Base-by-base conservation (phyloP, 352 stramenopile genomes). In the Pythium vanterpoolii region DNA sequence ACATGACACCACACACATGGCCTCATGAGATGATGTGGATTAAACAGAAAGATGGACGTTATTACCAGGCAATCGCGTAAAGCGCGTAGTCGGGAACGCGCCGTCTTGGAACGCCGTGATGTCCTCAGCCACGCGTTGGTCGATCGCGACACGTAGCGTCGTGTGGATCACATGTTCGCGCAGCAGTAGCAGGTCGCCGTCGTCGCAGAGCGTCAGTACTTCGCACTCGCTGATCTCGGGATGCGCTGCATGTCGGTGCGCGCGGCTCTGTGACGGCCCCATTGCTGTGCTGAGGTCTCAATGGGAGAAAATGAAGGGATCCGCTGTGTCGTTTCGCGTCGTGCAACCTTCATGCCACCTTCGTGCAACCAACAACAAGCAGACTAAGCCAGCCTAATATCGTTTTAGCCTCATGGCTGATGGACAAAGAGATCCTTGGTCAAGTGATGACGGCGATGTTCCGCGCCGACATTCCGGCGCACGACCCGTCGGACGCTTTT, bases 181-280 rank as follows among this genome's bases (percentile, higher is more conserved):
- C 21, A 67, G 49, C n/a, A 88, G 69, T 34, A 88, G 60, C 52
- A 88, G 26, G 36, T 88, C 78, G 18, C 78, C 76, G 50, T 73
- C 70, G 48, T 88, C 76, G 61, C 76, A 79, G 26, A 86, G 57
- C 23, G 73, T 74, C 39, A 85, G 52, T 33, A 73, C 73, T 18
- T 83, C 66, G 54, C 72, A 69, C 55, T 70, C 56, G 19, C 23
- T 58, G 53, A 63, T 63, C 30, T 48, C 28, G 11, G 30, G 47
- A 24, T 8, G 36, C 36, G 6, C 11, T 4, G 9, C 33, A 42
- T 16, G 34, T 9, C 10, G n/a, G 11, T 23, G 34, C 33, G 27
- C 39, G 21, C 54, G 54, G 24, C 54, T 62, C 42, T 3, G n/a
- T 18, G 21, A 33, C 7, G 16, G 23, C 5, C 54, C 54, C 54